A percentile compares a stretch with the other conserved stretches of the same genome.
phyloP scores from a whole-genome alignment of 805 yeast species.

The Lipomyces japonicus region DNA sequence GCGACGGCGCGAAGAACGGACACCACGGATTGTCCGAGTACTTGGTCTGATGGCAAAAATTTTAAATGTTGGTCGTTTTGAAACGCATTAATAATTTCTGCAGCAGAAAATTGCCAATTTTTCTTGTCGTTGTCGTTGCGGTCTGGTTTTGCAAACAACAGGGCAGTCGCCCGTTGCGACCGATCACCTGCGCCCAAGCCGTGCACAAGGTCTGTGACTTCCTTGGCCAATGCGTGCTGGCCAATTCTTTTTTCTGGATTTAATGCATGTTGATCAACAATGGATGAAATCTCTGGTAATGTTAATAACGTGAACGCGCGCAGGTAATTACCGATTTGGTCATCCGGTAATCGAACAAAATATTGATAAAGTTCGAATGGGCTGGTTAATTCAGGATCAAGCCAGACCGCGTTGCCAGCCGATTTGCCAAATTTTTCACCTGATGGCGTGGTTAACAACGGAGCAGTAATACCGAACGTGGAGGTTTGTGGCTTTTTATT shows the following conservation, averaged over 20 bases:
- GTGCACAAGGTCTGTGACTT: slow-evolving; percentile 82
- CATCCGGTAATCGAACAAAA: slow-evolving; percentile 75
- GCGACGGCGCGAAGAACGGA: slow-evolving; percentile 44
- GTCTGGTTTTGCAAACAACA: slow-evolving; percentile 59
- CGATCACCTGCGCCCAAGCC: slow-evolving; percentile 72
- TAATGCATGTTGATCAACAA: slow-evolving; percentile 50
- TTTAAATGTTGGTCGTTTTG: slow-evolving; percentile 54
- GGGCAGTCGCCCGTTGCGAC: slow-evolving; percentile 62
- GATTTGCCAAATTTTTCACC: slow-evolving; percentile 97
- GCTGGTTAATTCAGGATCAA: slow-evolving; percentile 68
- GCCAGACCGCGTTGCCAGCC: slow-evolving; percentile 93
- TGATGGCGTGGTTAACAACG: slow-evolving; percentile 76
- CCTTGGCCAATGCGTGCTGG: slow-evolving; percentile 73
- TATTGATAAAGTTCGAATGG: slow-evolving; percentile 79
- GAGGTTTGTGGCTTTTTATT: slow-evolving; percentile 22
- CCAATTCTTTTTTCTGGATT: slow-evolving; percentile 68
- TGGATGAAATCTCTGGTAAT: slow-evolving; percentile 49
- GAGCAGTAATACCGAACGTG: slow-evolving; percentile 80
- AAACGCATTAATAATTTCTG: slow-evolving; percentile 54
- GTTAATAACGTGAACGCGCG: slow-evolving; percentile 80
- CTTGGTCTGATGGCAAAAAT: slow-evolving; percentile 38
- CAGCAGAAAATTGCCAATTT: no score
- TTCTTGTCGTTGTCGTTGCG: slow-evolving; percentile 44
- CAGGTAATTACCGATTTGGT: slow-evolving; percentile 63
- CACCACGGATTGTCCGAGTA: slow-evolving; percentile 46